These are phyloP conservation scores for Daldinia concentrica DNA, from an alignment of 495 filamentous ascomycete genomes.

Conservation along the genomic window DNA sequence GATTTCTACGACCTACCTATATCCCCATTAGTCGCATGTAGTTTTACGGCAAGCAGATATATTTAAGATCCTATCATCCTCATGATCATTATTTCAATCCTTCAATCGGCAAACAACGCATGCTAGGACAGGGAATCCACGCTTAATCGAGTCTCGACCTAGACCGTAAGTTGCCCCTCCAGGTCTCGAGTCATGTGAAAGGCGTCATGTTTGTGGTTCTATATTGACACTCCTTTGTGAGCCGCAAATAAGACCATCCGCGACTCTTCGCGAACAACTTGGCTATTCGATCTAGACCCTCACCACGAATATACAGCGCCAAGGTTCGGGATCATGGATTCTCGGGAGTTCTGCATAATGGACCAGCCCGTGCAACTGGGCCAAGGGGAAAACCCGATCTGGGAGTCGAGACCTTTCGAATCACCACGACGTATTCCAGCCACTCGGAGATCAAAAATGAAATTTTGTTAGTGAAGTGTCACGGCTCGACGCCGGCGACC, in stretches of 20 bases:
- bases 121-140: background rate
- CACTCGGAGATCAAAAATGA: slow-evolving; percentile 22
- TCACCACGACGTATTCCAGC: slow-evolving; percentile 28
- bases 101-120: slow-evolving; percentile 10
- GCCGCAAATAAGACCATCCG: background rate
- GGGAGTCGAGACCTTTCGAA: slow-evolving; percentile 11
- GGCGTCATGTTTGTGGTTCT: background rate
- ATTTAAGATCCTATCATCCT: slow-evolving; percentile 16
- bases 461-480: slow-evolving; percentile 17
- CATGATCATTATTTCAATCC: background rate
- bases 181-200: slow-evolving; percentile 7
- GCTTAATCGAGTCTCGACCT: background rate
- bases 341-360: background rate
- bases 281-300: background rate
- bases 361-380: slow-evolving; percentile 17
- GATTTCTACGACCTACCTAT: background rate
- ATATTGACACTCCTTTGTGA: background rate
- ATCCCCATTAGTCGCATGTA: background rate
- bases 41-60: slow-evolving; percentile 1
- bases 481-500: slow-evolving; percentile 26
- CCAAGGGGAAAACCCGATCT: slow-evolving; percentile 6
- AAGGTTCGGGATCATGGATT: slow-evolving; percentile 31
- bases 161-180: background rate
- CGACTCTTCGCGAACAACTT: background rate
- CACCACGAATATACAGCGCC: slow-evolving; percentile 18